phyloP scores from a whole-genome alignment of 768 basidiomycete genomes.

The Boletus rex-veris region DNA sequence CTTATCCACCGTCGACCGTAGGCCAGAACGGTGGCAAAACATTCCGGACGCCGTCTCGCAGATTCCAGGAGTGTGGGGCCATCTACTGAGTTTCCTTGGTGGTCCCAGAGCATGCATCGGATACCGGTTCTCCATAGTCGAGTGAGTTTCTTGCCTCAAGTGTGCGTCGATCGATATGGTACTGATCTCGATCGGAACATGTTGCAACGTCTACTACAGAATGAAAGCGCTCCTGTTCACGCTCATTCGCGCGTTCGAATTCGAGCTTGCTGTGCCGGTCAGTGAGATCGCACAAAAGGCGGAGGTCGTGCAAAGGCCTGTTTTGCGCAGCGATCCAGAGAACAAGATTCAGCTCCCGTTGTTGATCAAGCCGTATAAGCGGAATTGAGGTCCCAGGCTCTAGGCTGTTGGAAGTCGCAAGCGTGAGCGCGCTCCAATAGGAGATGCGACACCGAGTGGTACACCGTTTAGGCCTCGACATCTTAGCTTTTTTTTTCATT shows the following conservation, averaged over 20 bases:
- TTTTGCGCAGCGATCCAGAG: conserved; percentile 3
- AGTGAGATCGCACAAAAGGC: background rate
- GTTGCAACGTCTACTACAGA: background rate
- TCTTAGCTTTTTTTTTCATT: no score
- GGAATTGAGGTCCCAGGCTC: background rate
- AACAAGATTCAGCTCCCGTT: conserved; percentile 7
- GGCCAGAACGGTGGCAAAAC: conserved; percentile 63
- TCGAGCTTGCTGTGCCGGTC: conserved; percentile 4
- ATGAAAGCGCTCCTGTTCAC: conserved; percentile 7
- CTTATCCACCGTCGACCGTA: conserved; percentile 18
- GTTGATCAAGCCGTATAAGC: conserved; percentile 5
- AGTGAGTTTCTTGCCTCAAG: conserved; percentile 36
- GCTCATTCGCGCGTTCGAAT: conserved; percentile 11
- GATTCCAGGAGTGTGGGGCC: conserved; percentile 61
- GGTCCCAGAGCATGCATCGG: conserved; percentile 68
- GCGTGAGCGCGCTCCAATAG: no score
- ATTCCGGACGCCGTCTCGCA: conserved; percentile 40
- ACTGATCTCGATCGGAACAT: background rate
- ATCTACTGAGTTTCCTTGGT: conserved; percentile 58
- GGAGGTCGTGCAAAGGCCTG: background rate
- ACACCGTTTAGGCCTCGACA: no score
- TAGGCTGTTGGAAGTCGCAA: no score
- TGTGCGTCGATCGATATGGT: no score
- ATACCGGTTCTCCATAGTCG: conserved; percentile 59
- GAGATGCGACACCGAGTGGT: no score